Conservation (phyloP, 75 land plant species). For the Azolla pinnata region DNA sequence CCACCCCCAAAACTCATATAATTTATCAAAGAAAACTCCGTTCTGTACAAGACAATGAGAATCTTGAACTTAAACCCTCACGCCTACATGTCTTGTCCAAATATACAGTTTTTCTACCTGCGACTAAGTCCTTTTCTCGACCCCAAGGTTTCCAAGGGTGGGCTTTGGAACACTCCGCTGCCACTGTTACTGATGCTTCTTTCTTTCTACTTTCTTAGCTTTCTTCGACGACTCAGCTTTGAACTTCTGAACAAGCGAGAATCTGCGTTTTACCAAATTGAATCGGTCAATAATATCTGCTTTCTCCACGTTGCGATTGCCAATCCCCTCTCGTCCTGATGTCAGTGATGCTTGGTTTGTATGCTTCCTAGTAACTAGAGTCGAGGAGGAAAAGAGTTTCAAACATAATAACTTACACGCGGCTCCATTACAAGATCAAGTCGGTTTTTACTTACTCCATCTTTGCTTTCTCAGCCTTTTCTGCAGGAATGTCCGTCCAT, state of each 20-base stretch:
- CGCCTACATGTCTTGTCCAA: conserved; percentile 50
- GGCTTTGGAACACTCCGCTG: conserved; percentile 68
- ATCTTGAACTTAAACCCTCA: conserved; percentile 59
- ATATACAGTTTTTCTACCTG: conserved; percentile 66
- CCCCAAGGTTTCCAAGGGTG: conserved; percentile 99
- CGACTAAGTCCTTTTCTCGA: conserved; percentile 83
- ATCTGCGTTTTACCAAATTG: conserved; percentile 53
- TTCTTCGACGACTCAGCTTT: conserved; percentile 28
- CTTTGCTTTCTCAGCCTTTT: conserved; percentile 74
- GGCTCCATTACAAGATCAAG: too few relatives aligned
- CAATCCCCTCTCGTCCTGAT: neutral
- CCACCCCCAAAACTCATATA: too few relatives aligned
- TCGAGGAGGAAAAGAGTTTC: too few relatives aligned
- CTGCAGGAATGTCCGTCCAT: conserved; percentile 88
- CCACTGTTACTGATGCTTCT: conserved; percentile 17
- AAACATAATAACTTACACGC: too few relatives aligned
- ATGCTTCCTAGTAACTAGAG: too few relatives aligned
- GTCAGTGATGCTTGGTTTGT: too few relatives aligned
- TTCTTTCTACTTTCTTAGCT: conserved; percentile 34
- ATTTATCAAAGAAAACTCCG: conserved; percentile 63
- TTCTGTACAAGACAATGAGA: conserved; percentile 51
- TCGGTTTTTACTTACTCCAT: too few relatives aligned
- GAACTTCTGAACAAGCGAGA: conserved; percentile 67
- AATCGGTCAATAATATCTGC: conserved; percentile 56
- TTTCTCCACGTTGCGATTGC: too few relatives aligned